Conservation (phyloP, 192 early-diverging fungal species). For the Entomortierella beljakovae region DNA sequence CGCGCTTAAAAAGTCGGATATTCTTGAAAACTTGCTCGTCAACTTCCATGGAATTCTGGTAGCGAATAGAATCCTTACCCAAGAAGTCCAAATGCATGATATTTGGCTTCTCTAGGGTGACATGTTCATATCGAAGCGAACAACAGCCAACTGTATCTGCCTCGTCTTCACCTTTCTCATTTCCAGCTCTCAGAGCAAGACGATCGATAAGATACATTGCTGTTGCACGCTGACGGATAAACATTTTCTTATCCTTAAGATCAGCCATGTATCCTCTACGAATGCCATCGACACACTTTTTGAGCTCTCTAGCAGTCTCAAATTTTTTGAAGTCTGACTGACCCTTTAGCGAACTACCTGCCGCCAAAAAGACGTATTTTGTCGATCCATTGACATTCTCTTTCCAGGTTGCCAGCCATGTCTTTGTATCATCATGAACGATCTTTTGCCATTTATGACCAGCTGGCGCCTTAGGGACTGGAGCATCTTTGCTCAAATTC, state of each 20-base stretch:
- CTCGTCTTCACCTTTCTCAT: conserved; percentile 97
- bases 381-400: conserved; percentile 95
- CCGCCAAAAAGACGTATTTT: conserved; percentile 97
- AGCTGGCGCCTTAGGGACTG: conserved; percentile 83
- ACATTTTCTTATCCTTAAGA: conserved; percentile 84
- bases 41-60: conserved; percentile 86
- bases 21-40: conserved; percentile 95
- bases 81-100: conserved; percentile 94
- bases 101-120: conserved; percentile 85
- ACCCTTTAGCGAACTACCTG: conserved; percentile 93
- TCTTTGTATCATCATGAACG: conserved; percentile 90
- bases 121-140: conserved; percentile 93
- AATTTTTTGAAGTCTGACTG: conserved; percentile 97
- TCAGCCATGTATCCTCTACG: conserved; percentile 83
- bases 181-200: conserved; percentile 95
- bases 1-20: conserved; percentile 86
- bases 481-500: conserved; percentile 84
- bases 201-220: conserved; percentile 97
- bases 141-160: conserved; percentile 99
- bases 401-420: conserved; percentile 98
- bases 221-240: conserved; percentile 89
- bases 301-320: conserved; percentile 92
- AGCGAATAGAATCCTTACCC: conserved; percentile 98
- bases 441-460: conserved; percentile 93
- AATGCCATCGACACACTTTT: conserved; percentile 82